phyloP scores from a whole-genome alignment of 192 early-diverging fungal genomes.

The Funneliformis mosseae region DNA sequence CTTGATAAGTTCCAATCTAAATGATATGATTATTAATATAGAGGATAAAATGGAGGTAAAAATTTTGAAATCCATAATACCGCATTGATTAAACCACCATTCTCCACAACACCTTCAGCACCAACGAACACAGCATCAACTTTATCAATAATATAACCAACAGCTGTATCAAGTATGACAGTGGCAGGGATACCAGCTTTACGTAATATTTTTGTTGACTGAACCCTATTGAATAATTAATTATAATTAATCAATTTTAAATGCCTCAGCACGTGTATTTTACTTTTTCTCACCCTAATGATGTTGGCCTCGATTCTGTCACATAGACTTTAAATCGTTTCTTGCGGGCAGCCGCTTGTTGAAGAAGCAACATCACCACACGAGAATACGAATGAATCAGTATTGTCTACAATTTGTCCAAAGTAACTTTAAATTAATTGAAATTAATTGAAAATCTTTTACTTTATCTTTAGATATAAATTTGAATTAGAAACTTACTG shows the following conservation, averaged over 20 bases:
- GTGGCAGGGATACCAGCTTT: constrained; percentile 78
- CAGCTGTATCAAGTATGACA: constrained; percentile 87
- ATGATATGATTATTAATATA: neutral
- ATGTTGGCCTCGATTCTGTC: constrained; percentile 83
- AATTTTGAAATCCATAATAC: constrained; percentile 35
- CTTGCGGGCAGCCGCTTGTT: constrained; percentile 71
- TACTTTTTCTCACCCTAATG: constrained; percentile 56
- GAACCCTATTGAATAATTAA: constrained; percentile 46
- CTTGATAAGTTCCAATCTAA: constrained; percentile 92
- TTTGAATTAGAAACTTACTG: constrained; percentile 16
- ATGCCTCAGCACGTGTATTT: neutral
- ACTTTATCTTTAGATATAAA: too few species aligned
- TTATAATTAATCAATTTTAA: neutral
- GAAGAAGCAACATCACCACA: constrained; percentile 85
- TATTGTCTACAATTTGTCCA: constrained; percentile 55
- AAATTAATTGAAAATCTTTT: neutral
- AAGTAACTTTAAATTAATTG: constrained; percentile 29
- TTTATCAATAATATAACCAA: constrained; percentile 92
- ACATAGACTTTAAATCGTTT: constrained; percentile 93
- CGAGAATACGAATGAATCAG: constrained; percentile 96
- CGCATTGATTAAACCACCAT: constrained; percentile 96
- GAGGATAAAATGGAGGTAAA: neutral
- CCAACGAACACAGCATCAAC: constrained; percentile 97
- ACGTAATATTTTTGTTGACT: constrained; percentile 70
- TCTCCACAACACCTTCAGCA: constrained; percentile 97